Evolutionary conservation across 202 grass and related monocot species (phyloP), one percentile per base, ranked within the genome.

Genomic region (Setaria viridis): DNA sequence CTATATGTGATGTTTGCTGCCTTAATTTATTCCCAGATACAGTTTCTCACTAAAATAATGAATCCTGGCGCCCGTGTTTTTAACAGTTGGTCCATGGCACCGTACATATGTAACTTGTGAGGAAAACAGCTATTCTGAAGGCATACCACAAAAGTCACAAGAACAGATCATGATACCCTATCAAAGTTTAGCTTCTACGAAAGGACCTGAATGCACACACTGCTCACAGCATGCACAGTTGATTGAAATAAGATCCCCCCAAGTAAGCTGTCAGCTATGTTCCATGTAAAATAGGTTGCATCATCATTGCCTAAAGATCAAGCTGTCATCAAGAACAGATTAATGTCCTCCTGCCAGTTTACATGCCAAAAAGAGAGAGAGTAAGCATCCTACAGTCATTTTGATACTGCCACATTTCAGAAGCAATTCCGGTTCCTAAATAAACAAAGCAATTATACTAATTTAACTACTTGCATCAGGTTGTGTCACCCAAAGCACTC

Each of bases 71-170:
- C 32, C 6, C 25, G 37, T 58, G 49, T 58, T 81, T 35, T 63
- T 42, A 56, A 85, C 41, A 81, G 7, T 4, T 17, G 65, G 30
- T 67, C 37, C 49, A 75, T 75, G 14, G 48, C 25, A 67, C 62
- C 70, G 68, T 68, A 67, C 19, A 30, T 14, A 45, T 14, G 30
- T 17, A 46, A 35, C 2, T 45, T 87, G 39, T 56, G 37, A 43
- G 41, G 43, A 41, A 19, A 80, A 66, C 0, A 80, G n/a, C 10
- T 33, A 43, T 2, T 74, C 17, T 51, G 30, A 84, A 55, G 19
- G 33, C 43, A 72, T 45, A 43, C 19, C 59, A 47, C 47, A 41
- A 32, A 48, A 78, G 0, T 34, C 8, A 19, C 42, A 35, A 37
- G 29, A 33, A 37, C 5, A 70, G 11, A 78, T 17, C 4, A 79